Evolutionary conservation across 139 green algal genomes (phyloP).

Genomic region (Volvox reticuliferus): DNA sequence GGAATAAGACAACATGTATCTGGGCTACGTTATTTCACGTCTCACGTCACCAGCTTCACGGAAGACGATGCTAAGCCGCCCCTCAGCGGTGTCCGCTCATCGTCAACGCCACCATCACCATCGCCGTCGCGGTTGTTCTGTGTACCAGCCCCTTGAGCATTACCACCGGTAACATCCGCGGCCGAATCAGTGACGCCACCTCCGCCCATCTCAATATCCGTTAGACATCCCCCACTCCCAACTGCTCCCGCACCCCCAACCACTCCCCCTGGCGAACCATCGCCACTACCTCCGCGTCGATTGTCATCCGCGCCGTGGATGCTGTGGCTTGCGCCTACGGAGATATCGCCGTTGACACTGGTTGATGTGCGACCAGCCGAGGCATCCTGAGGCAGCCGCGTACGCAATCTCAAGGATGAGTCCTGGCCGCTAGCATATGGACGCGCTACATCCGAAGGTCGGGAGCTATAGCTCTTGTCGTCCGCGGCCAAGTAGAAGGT

Average conservation of each 20-base stretch:
- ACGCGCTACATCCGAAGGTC: background rate
- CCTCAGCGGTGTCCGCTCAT: slow-evolving; percentile 24
- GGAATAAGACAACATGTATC: no score
- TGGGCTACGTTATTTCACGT: no score
- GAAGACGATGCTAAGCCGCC: background rate
- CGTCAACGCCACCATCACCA: background rate
- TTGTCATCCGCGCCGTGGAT: background rate
- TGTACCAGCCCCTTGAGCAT: background rate
- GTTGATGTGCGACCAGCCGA: background rate
- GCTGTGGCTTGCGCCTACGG: background rate
- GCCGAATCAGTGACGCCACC: background rate
- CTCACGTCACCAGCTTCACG: background rate
- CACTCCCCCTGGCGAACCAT: background rate
- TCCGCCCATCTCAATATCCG: background rate
- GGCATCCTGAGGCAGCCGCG: background rate
- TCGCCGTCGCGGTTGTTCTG: background rate
- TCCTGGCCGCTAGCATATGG: background rate
- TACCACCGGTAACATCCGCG: background rate
- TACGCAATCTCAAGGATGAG: background rate
- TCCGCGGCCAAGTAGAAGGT: slow-evolving; percentile 33
- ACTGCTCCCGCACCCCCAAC: no score
- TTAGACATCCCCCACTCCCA: background rate
- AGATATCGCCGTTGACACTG: background rate
- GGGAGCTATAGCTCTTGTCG: background rate
- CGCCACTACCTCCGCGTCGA: background rate